phyloP scores from a whole-genome alignment of 2,329 filamentous ascomycete species.

The Xylariaceae sp. region DNA sequence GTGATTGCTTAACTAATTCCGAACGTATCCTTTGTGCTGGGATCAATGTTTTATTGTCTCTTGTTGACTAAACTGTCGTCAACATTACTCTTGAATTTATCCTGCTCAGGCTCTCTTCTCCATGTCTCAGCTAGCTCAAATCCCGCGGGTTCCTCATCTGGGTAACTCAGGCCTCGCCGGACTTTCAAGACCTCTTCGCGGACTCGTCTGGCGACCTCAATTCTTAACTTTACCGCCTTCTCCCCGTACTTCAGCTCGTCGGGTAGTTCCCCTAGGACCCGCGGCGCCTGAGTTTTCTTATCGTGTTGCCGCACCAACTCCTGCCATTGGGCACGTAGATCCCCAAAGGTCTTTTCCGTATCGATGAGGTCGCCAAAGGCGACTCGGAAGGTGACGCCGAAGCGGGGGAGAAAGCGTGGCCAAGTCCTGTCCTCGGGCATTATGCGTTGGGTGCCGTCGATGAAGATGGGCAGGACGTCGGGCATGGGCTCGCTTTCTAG shows the following conservation, averaged over 20 bases:
- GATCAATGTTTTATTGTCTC: conserved; percentile 20
- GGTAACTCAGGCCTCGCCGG: conserved; percentile 62
- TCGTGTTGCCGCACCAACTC: conserved; percentile 44
- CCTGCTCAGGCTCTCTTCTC: conserved; percentile 47
- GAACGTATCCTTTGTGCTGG: neutral
- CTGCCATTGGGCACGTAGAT: conserved; percentile 69
- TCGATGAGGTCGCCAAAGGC: conserved; percentile 77
- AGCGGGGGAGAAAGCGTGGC: conserved; percentile 74
- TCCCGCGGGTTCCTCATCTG: conserved; percentile 62
- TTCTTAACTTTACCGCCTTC: conserved; percentile 72
- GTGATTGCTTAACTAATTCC: neutral
- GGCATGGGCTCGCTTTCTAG: conserved; percentile 84
- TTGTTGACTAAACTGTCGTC: conserved; percentile 46
- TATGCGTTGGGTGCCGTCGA: conserved; percentile 79
- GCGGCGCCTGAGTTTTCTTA: conserved; percentile 21
- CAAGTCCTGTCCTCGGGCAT: conserved; percentile 81
- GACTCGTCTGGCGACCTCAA: conserved; percentile 73
- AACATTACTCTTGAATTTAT: conserved; percentile 48
- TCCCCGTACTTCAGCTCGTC: conserved; percentile 63
- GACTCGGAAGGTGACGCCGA: conserved; percentile 63
- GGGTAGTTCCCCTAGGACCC: conserved; percentile 52
- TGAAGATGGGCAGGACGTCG: conserved; percentile 87
- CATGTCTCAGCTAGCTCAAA: conserved; percentile 77
- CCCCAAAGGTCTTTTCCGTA: conserved; percentile 68
- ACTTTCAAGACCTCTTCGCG: conserved; percentile 76